A percentile compares a stretch with the other conserved stretches of the same genome.
These are phyloP conservation scores for Nicotiana tomentosiformis DNA, from an alignment of 257 asterid species.

Conservation along the genomic window DNA sequence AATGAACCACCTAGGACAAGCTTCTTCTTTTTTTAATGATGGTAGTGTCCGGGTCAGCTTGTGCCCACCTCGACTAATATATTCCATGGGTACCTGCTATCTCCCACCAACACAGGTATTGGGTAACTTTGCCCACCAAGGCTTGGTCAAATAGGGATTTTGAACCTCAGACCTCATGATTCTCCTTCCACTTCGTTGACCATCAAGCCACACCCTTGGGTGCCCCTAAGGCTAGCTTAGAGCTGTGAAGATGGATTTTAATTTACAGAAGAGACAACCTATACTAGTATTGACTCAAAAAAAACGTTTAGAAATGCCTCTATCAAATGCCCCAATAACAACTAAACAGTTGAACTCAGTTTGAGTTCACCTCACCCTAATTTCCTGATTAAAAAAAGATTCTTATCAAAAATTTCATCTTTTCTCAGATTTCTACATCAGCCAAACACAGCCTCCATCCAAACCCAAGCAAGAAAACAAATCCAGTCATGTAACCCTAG, in stretches of 20 bases:
- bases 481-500: neutral
- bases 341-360: neutral
- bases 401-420: neutral
- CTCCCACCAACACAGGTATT: too few relatives aligned
- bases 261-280: neutral
- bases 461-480: neutral
- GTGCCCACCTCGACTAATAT: too few relatives aligned
- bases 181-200: too few relatives aligned
- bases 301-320: neutral
- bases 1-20: neutral
- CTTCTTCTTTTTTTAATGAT: neutral
- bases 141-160: too few relatives aligned
- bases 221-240: neutral
- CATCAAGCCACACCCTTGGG: too few relatives aligned
- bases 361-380: neutral
- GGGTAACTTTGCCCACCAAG: too few relatives aligned
- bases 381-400: neutral
- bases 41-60: too few relatives aligned
- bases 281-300: neutral
- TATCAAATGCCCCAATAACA: neutral
- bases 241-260: neutral
- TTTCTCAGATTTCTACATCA: neutral
- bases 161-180: too few relatives aligned
- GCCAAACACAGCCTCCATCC: slow-evolving; percentile 5
- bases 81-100: too few relatives aligned